Conservation (phyloP, 768 basidiomycete genomes). For the Boletus patriciae region DNA sequence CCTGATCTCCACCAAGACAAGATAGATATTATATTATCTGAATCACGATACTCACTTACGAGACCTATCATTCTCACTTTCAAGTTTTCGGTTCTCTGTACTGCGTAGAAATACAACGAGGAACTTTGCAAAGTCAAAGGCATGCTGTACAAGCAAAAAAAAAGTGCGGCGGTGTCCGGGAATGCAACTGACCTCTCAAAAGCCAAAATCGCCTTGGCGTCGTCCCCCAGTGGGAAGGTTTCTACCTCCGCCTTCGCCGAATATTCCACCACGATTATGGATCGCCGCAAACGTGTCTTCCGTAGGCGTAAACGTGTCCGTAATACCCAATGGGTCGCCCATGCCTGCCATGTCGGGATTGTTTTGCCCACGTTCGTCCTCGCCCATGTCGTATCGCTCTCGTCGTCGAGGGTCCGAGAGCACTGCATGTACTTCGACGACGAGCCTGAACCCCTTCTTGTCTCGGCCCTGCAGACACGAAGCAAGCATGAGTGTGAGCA, state of each 20-base stretch:
- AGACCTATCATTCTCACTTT: too few species aligned
- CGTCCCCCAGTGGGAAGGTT: constrained; percentile 18
- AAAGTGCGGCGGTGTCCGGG: background rate
- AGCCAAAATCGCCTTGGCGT: constrained; percentile 16
- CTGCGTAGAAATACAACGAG: background rate
- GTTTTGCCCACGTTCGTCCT: constrained; percentile 81
- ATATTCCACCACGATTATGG: constrained; percentile 44
- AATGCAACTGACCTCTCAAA: constrained; percentile 8
- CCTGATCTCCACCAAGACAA: too few species aligned
- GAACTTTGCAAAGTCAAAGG: background rate
- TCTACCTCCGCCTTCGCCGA: constrained; percentile 30
- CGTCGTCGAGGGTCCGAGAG: constrained; percentile 75
- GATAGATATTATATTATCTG: too few species aligned
- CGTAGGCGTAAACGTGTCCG: constrained; percentile 21
- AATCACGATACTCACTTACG: constrained; percentile 13
- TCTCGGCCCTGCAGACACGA: constrained; percentile 68
- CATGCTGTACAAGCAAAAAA: constrained; percentile 5
- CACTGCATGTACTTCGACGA: constrained; percentile 77
- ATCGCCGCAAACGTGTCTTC: constrained; percentile 67
- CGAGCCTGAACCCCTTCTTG: constrained; percentile 94
- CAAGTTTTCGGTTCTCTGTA: too few species aligned
- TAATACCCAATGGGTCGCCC: constrained; percentile 42
- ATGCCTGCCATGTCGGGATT: constrained; percentile 41
- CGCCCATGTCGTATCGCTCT: constrained; percentile 77
- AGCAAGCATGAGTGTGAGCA: constrained; percentile 2